Evolutionary conservation across 2,329 filamentous ascomycete species (phyloP).

Genomic region (Ceratocystis huliohia): DNA sequence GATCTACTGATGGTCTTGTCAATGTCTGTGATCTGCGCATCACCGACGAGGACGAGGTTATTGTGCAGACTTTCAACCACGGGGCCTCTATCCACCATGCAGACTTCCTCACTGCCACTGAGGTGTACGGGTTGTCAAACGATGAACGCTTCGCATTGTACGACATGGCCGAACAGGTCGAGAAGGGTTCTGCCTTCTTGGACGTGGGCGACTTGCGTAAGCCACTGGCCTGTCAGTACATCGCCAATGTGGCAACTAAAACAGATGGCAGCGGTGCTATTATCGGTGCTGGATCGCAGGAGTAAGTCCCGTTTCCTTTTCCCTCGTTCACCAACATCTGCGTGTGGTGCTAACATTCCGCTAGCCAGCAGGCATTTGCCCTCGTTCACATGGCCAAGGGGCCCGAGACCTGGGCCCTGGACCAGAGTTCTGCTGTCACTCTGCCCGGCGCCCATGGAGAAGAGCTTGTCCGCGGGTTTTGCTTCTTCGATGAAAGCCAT

Average conservation of each 20-base stretch:
- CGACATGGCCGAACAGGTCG: slow-evolving; percentile 50
- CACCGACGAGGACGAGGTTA: slow-evolving; percentile 61
- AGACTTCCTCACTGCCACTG: slow-evolving; percentile 51
- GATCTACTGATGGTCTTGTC: slow-evolving; percentile 67
- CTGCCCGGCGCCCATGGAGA: slow-evolving; percentile 50
- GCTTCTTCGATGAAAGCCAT: slow-evolving; percentile 48
- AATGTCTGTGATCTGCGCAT: slow-evolving; percentile 63
- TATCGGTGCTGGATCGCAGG: slow-evolving; percentile 53
- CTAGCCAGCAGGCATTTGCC: slow-evolving; percentile 44
- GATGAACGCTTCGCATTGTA: slow-evolving; percentile 69
- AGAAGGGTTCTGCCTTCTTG: slow-evolving; percentile 42
- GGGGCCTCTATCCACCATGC: slow-evolving; percentile 61
- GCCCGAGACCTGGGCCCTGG: slow-evolving; percentile 40
- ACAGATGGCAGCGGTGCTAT: slow-evolving; percentile 45
- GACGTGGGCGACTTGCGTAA: slow-evolving; percentile 58
- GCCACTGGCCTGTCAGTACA: slow-evolving; percentile 58
- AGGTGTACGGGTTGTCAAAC: slow-evolving; percentile 61
- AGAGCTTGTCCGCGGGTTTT: slow-evolving; percentile 52
- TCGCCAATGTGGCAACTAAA: slow-evolving; percentile 53
- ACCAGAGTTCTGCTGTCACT: slow-evolving; percentile 43
- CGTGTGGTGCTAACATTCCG: not conserved
- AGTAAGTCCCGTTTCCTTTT: slow-evolving; percentile 35
- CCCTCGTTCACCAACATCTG: not conserved
- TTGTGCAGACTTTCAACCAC: slow-evolving; percentile 68
- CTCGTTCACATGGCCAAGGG: slow-evolving; percentile 45